Evolutionary conservation across 805 yeast species (phyloP).

Genomic region (Ogataea pilisensis): DNA sequence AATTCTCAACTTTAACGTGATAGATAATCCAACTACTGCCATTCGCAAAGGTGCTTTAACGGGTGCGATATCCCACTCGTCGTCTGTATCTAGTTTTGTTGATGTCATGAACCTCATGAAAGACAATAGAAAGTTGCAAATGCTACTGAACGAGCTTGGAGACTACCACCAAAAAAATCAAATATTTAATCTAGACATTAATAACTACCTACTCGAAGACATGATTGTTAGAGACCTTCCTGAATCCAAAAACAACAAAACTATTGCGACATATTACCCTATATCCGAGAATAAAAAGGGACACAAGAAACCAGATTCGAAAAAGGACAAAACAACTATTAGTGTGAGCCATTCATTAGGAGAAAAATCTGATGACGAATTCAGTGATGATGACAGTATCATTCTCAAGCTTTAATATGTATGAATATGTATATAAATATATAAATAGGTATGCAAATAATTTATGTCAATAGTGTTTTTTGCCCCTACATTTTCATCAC

Average conservation of each 20-base stretch:
- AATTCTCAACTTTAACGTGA: conserved; percentile 22
- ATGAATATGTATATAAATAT: background rate
- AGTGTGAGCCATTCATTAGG: no score
- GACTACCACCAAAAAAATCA: conserved; percentile 14
- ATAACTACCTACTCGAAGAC: conserved; percentile 8
- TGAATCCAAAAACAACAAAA: background rate
- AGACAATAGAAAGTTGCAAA: conserved; percentile 8
- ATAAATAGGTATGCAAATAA: background rate
- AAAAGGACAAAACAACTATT: no score
- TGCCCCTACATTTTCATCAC: no score
- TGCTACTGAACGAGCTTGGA: conserved; percentile 9
- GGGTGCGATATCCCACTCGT: conserved; percentile 24
- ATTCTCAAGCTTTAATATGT: conserved; percentile 1
- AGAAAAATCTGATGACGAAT: background rate
- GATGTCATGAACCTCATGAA: conserved; percentile 10
- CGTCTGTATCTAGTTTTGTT: conserved; percentile 17
- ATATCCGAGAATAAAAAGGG: no score
- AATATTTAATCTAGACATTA: conserved; percentile 12
- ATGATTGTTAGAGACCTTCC: conserved; percentile 9
- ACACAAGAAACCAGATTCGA: no score
- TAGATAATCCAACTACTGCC: conserved; percentile 22
- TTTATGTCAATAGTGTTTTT: no score
- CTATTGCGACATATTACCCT: no score
- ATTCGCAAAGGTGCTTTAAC: conserved; percentile 14
- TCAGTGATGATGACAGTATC: conserved; percentile 3